Conservation (phyloP, 140 eudicot species). For the Erigeron philadelphicus region DNA sequence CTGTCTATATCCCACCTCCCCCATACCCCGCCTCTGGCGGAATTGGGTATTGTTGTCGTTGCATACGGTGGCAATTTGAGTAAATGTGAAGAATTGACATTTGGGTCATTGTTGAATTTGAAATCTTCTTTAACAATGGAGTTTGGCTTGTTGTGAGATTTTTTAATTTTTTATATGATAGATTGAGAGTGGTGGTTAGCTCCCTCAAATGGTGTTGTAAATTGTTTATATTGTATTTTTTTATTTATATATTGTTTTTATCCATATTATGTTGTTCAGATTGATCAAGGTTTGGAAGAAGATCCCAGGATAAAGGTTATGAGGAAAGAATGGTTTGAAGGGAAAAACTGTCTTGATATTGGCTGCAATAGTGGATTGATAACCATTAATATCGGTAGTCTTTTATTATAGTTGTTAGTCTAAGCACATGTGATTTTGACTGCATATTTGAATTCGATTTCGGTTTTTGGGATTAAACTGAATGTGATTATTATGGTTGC, state of each 20-base stretch:
- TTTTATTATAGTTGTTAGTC: not conserved
- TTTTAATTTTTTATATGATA: not conserved
- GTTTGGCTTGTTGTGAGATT: too few relatives aligned
- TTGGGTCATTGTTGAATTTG: not conserved
- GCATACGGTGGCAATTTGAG: not conserved
- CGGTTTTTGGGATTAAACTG: not conserved
- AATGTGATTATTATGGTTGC: constrained; percentile 26
- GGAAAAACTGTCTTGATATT: constrained; percentile 88
- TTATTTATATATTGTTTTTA: not conserved
- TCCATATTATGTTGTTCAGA: constrained; percentile 33
- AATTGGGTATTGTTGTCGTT: too few relatives aligned
- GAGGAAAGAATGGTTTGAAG: constrained; percentile 85
- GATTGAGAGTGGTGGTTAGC: not conserved
- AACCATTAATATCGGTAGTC: constrained; percentile 65
- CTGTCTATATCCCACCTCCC: too few relatives aligned
- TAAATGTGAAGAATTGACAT: not conserved
- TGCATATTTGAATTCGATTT: not conserved
- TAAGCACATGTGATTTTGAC: not conserved
- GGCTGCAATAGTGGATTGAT: constrained; percentile 86
- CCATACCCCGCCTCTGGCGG: too few relatives aligned
- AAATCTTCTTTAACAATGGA: not conserved
- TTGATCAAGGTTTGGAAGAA: constrained; percentile 63
- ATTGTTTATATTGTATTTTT: not conserved
- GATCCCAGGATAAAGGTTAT: constrained; percentile 78
- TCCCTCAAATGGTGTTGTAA: not conserved